Percentiles rank a stretch among this genome's conserved stretches.
Evolutionary conservation across 2,329 filamentous ascomycete genomes (phyloP).

Genomic region (Elsinoe perseae): DNA sequence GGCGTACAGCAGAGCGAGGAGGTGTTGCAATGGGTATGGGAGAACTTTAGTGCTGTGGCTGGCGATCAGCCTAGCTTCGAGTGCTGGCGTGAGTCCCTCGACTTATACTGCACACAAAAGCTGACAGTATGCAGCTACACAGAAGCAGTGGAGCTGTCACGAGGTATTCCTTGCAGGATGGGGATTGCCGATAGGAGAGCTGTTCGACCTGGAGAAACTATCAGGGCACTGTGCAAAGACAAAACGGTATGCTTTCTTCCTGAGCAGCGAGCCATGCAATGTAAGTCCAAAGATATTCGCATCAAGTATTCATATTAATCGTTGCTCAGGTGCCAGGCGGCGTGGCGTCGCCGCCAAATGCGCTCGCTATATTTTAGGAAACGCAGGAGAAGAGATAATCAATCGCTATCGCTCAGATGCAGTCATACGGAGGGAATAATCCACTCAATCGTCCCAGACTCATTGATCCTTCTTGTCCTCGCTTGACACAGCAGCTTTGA

Average conservation of each 20-base stretch:
- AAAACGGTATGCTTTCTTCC: slow-evolving; percentile 41
- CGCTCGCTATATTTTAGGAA: slow-evolving; percentile 32
- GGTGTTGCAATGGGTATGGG: slow-evolving; percentile 37
- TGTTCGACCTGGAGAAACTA: slow-evolving; percentile 43
- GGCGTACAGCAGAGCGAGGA: slow-evolving; percentile 43
- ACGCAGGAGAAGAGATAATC: not conserved
- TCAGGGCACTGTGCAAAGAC: slow-evolving; percentile 34
- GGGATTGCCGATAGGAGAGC: slow-evolving; percentile 46
- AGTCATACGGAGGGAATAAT: too few species aligned
- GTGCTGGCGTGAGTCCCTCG: slow-evolving; percentile 27
- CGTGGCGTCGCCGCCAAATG: slow-evolving; percentile 34
- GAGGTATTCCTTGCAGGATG: slow-evolving; percentile 44
- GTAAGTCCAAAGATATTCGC: slow-evolving; percentile 26
- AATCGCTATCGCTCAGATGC: not conserved
- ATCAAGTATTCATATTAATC: not conserved
- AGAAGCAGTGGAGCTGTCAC: slow-evolving; percentile 34
- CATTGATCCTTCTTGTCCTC: slow-evolving; percentile 20
- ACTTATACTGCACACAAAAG: not conserved
- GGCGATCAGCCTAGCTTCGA: slow-evolving; percentile 34
- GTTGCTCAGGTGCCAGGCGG: slow-evolving; percentile 27
- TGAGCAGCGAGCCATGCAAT: slow-evolving; percentile 42
- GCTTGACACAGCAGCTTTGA: slow-evolving; percentile 33
- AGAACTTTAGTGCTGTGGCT: slow-evolving; percentile 33
- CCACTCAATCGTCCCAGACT: too few species aligned
- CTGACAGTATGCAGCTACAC: slow-evolving; percentile 23